A percentile compares a stretch with the other conserved stretches of the same genome.
These are phyloP conservation scores for Fraxinus pennsylvanica DNA, from an alignment of 257 asterid genomes.

Conservation along the genomic window DNA sequence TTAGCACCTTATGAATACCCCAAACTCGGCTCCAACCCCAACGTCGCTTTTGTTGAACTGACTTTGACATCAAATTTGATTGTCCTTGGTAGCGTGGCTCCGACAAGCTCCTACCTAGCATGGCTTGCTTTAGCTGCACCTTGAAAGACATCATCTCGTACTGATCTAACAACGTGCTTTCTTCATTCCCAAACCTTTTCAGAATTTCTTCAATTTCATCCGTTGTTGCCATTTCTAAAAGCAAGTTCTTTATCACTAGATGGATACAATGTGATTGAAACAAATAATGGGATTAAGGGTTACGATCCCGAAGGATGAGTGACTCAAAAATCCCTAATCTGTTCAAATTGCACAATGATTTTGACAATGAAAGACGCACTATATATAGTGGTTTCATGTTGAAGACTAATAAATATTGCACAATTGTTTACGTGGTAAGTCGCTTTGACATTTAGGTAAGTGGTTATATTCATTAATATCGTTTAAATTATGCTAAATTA, in stretches of 20 bases:
- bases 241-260: constrained; percentile 15
- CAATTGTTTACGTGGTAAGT: too few species aligned
- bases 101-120: constrained; percentile 74
- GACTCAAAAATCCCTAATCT: neutral
- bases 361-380: neutral
- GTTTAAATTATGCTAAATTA: too few species aligned
- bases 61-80: constrained; percentile 25
- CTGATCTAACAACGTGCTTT: constrained; percentile 74
- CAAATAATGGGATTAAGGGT: constrained; percentile 24
- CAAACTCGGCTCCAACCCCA: constrained; percentile 22
- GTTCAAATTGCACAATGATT: neutral
- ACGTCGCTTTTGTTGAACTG: constrained; percentile 22
- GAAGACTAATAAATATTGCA: neutral
- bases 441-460: neutral
- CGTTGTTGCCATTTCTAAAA: constrained; percentile 31
- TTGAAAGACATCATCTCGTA: constrained; percentile 81
- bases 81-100: constrained; percentile 42
- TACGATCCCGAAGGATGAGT: neutral
- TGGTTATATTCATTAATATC: too few species aligned
- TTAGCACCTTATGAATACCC: constrained; percentile 55
- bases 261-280: too few species aligned
- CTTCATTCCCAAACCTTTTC: constrained; percentile 67
- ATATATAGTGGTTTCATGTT: neutral
- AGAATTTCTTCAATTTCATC: constrained; percentile 37
- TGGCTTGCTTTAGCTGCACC: constrained; percentile 76